These are phyloP conservation scores for Puccinia polysora DNA, from an alignment of 1,284 basidiomycete species.

Conservation along the genomic window DNA sequence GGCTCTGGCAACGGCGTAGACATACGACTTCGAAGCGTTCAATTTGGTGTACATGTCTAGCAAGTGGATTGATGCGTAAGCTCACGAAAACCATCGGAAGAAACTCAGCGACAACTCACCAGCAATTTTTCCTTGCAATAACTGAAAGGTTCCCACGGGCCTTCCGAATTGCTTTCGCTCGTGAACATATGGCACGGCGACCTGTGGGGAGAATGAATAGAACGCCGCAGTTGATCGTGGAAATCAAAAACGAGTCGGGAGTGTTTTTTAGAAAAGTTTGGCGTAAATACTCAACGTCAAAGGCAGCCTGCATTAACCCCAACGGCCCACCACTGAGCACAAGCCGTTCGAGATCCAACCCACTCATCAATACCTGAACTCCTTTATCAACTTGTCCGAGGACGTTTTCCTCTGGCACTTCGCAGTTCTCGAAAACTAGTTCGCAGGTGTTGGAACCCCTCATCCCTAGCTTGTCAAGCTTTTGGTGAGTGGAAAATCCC, in stretches of 20 bases:
- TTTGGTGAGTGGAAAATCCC: constrained; percentile 83
- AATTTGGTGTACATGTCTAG: constrained; percentile 91
- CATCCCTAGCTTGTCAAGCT: constrained; percentile 95
- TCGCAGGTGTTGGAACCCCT: constrained; percentile 91
- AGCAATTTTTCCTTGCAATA: constrained; percentile 77
- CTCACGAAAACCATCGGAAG: too few species aligned
- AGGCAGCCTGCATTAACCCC: constrained; percentile 85
- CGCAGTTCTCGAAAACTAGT: constrained; percentile 83
- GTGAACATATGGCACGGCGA: constrained; percentile 81
- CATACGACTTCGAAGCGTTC: constrained; percentile 79
- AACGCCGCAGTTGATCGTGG: neutral
- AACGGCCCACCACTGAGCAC: constrained; percentile 81
- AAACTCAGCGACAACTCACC: constrained; percentile 16
- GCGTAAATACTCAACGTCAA: constrained; percentile 53
- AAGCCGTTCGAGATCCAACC: constrained; percentile 83
- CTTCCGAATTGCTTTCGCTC: constrained; percentile 83
- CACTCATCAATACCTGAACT: constrained; percentile 84
- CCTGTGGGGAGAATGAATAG: constrained; percentile 56
- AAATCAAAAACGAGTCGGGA: neutral
- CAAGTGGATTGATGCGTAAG: constrained; percentile 37
- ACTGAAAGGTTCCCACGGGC: constrained; percentile 82
- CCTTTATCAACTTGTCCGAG: constrained; percentile 75
- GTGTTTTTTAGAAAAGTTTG: neutral
- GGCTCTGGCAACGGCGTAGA: constrained; percentile 84
- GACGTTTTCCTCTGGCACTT: constrained; percentile 80